Conservation (phyloP, 495 filamentous ascomycete genomes). For the Thozetella sp. region DNA sequence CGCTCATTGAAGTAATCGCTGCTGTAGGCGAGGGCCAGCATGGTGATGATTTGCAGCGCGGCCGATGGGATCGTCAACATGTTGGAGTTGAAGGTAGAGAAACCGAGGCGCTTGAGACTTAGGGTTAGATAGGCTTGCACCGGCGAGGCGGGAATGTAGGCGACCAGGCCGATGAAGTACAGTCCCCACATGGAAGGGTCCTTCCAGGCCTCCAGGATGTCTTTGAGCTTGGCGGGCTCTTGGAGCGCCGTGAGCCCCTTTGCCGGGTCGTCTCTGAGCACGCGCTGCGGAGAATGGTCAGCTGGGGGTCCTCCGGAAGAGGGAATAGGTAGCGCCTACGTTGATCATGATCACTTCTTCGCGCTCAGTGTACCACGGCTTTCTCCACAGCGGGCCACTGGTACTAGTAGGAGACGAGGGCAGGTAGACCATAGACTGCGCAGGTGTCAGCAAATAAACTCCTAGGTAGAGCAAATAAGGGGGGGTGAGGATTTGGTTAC, state of each 20-base stretch:
- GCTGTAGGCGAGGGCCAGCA: slow-evolving; percentile 41
- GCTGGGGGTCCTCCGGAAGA: background rate
- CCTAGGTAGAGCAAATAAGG: background rate
- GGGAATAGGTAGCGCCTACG: background rate
- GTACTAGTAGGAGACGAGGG: slow-evolving; percentile 38
- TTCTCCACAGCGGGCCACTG: slow-evolving; percentile 42
- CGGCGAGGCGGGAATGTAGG: slow-evolving; percentile 47
- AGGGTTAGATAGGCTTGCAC: slow-evolving; percentile 42
- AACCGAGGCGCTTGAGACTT: slow-evolving; percentile 38
- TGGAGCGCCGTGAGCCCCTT: slow-evolving; percentile 44
- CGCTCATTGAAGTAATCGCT: slow-evolving; percentile 47
- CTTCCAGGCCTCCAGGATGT: slow-evolving; percentile 30
- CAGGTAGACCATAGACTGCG: slow-evolving; percentile 22
- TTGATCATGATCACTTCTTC: slow-evolving; percentile 61
- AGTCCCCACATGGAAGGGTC: slow-evolving; percentile 35
- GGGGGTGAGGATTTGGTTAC: background rate
- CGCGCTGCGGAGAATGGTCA: slow-evolving; percentile 21
- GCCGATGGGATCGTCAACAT: slow-evolving; percentile 47
- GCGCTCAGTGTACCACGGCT: slow-evolving; percentile 59
- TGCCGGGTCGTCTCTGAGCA: slow-evolving; percentile 62
- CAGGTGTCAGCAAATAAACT: slow-evolving; percentile 52
- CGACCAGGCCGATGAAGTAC: slow-evolving; percentile 47
- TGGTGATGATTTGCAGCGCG: slow-evolving; percentile 39
- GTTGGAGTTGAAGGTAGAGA: slow-evolving; percentile 46
- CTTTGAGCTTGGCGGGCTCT: slow-evolving; percentile 25